Conservation (phyloP, 2,329 filamentous ascomycete species). For the Aspergillus fumigatiaffinis region DNA sequence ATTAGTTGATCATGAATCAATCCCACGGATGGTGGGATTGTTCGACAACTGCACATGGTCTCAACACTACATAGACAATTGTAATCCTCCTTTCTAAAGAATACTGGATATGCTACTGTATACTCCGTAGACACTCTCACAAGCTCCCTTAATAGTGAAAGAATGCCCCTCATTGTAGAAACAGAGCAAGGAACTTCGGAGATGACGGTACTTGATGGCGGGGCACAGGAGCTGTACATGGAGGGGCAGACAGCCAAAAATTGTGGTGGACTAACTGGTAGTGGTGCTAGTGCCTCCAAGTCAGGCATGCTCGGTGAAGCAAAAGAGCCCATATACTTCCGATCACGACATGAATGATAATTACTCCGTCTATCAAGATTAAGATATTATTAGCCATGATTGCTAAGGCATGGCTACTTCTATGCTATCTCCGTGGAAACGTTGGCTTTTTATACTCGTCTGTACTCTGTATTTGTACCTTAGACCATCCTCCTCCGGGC, state of each 20-base stretch:
- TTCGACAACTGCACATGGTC: background rate
- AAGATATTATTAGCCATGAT: background rate
- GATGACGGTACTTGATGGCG: constrained; percentile 13
- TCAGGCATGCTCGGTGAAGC: constrained; percentile 14
- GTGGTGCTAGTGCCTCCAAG: constrained; percentile 1
- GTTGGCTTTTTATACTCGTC: background rate
- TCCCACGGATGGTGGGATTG: background rate
- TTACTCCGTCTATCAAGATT: background rate
- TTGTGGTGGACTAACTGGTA: background rate
- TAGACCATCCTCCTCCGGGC: constrained; percentile 2
- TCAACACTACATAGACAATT: background rate
- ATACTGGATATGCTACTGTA: background rate
- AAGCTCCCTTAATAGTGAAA: background rate
- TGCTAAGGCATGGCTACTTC: background rate
- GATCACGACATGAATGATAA: background rate
- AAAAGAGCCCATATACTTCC: background rate
- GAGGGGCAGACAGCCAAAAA: constrained; percentile 13
- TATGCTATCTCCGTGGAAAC: background rate
- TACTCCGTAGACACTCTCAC: background rate
- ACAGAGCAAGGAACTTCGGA: constrained; percentile 3
- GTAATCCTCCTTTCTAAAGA: background rate
- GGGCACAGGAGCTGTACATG: constrained; percentile 9
- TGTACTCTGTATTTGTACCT: too few relatives aligned
- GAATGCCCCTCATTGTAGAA: too few relatives aligned
- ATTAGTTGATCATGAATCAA: background rate